Percentiles rank a stretch among this genome's conserved stretches.
Evolutionary conservation across 805 yeast genomes (phyloP).

Genomic region (Starmerella khaoyaiensis): DNA sequence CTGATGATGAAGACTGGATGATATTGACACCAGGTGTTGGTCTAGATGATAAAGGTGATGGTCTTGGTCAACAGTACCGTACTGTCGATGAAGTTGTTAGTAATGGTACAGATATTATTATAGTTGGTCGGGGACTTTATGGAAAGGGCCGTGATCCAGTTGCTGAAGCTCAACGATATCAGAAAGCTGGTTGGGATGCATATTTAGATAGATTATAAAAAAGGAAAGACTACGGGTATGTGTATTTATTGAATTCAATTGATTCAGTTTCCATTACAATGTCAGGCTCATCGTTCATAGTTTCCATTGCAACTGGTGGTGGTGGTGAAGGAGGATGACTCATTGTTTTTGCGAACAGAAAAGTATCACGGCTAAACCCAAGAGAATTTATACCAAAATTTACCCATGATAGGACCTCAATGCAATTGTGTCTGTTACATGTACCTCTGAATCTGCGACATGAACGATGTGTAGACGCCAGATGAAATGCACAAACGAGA

Average conservation of each 20-base stretch:
- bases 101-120: constrained; percentile 85
- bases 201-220: constrained; percentile 34
- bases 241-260: neutral
- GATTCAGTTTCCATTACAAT: constrained; percentile 2
- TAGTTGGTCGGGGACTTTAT: constrained; percentile 95
- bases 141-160: constrained; percentile 89
- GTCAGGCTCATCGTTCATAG: no score
- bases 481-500: no score
- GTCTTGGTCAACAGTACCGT: constrained; percentile 92
- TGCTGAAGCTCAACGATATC: constrained; percentile 77
- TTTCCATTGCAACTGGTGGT: no score
- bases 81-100: constrained; percentile 73
- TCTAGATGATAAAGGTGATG: constrained; percentile 90
- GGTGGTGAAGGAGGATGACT: no score
- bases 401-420: no score
- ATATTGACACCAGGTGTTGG: constrained; percentile 99
- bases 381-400: no score
- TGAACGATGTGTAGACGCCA: no score
- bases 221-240: no score
- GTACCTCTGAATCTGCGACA: no score
- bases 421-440: no score
- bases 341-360: no score
- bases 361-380: no score
- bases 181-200: constrained; percentile 91
- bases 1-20: constrained; percentile 76